These are phyloP conservation scores for Diaporthe helianthi DNA, from an alignment of 2,329 filamentous ascomycete species.

Conservation along the genomic window DNA sequence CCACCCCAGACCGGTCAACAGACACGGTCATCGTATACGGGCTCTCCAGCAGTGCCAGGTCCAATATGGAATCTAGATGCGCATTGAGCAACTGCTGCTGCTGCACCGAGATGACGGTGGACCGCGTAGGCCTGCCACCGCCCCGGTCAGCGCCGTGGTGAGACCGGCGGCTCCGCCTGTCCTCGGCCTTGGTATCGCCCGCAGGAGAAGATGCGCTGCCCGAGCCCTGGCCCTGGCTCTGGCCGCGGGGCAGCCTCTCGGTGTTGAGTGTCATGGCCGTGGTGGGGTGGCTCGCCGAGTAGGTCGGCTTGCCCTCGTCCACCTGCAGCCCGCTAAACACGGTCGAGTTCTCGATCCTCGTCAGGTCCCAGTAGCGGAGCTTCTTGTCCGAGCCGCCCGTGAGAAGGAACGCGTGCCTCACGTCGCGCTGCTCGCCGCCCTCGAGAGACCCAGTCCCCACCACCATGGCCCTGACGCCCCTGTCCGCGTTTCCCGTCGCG, in stretches of 20 bases:
- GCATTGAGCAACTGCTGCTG: conserved; percentile 86
- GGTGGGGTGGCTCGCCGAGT: conserved; percentile 68
- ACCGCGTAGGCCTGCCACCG: conserved; percentile 64
- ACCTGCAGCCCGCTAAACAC: conserved; percentile 80
- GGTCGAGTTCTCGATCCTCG: conserved; percentile 76
- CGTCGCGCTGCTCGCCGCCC: conserved; percentile 66
- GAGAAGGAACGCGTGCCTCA: conserved; percentile 82
- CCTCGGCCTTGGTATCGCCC: conserved; percentile 38
- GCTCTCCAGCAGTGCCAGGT: conserved; percentile 85
- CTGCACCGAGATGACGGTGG: conserved; percentile 85
- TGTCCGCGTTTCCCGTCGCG: conserved; percentile 61
- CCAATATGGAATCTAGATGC: conserved; percentile 86
- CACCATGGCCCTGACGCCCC: conserved; percentile 77
- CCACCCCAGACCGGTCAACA: conserved; percentile 85
- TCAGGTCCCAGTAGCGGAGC: conserved; percentile 92
- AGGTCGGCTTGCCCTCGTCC: conserved; percentile 77
- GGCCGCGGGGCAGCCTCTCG: conserved; percentile 60
- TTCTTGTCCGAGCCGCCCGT: conserved; percentile 90
- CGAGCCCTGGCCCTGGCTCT: conserved; percentile 33
- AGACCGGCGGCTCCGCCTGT: conserved; percentile 23
- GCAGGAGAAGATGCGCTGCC: conserved; percentile 37
- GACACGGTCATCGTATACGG: conserved; percentile 94
- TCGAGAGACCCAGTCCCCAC: conserved; percentile 75
- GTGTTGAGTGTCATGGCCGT: conserved; percentile 70
- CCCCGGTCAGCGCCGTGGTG: conserved; percentile 22